Evolutionary conservation across 2,329 filamentous ascomycete genomes (phyloP).

Genomic region (Curvularia sp.): DNA sequence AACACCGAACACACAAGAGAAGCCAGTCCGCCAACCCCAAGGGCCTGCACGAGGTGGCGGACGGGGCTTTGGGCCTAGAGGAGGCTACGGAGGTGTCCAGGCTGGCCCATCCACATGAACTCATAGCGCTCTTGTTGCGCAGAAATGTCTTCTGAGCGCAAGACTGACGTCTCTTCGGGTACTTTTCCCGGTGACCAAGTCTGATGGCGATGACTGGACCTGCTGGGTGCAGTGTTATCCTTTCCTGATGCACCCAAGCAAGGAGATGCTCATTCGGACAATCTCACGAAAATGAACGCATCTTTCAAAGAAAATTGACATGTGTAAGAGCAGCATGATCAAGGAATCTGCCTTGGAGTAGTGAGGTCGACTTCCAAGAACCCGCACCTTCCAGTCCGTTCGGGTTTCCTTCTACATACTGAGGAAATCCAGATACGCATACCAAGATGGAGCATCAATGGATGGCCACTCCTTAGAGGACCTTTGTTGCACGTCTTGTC

Average conservation of each 20-base stretch:
- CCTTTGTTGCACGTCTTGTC: too few species aligned
- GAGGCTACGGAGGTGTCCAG: conserved; percentile 41
- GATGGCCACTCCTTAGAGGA: background rate
- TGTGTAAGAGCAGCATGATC: too few species aligned
- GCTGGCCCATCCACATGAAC: conserved; percentile 30
- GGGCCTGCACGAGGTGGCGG: conserved; percentile 80
- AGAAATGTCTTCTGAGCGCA: background rate
- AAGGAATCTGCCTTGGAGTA: background rate
- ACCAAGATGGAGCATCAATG: background rate
- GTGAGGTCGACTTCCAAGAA: background rate
- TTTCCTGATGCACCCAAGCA: background rate
- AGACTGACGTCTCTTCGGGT: background rate
- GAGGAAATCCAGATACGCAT: background rate
- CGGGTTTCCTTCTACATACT: background rate
- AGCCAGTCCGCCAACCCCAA: conserved; percentile 74
- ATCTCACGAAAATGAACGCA: background rate
- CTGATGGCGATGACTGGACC: too few species aligned
- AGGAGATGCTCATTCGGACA: background rate
- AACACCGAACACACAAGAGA: conserved; percentile 68
- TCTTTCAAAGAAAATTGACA: background rate
- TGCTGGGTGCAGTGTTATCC: background rate
- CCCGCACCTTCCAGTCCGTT: background rate
- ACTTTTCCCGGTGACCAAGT: background rate
- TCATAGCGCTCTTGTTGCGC: background rate
- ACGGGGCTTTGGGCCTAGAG: conserved; percentile 75